phyloP scores from a whole-genome alignment of 345 rosid genomes.

The Aurinia saxatilis region DNA sequence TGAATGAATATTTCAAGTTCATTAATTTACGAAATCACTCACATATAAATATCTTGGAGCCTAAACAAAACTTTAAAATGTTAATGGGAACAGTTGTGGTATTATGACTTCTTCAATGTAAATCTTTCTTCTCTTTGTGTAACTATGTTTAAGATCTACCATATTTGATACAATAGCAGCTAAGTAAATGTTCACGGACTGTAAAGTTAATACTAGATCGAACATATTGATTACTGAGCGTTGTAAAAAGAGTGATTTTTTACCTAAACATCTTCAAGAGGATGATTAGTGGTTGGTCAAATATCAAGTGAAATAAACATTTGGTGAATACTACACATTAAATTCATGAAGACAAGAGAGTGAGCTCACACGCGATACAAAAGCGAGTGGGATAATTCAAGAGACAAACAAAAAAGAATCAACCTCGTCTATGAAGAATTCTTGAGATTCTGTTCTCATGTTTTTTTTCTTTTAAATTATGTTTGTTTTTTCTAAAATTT shows the following conservation, averaged over 20 bases:
- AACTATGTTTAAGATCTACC: neutral
- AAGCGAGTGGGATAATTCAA: neutral
- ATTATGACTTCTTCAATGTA: no score
- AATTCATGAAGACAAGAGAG: neutral
- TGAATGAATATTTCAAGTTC: no score
- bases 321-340: constrained; percentile 1
- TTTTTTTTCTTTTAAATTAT: no score
- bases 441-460: constrained; percentile 23
- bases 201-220: neutral
- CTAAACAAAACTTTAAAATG: no score
- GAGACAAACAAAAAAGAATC: constrained; percentile 20
- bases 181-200: neutral
- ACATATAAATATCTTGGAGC: no score
- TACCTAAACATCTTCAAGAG: neutral
- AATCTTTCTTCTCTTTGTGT: no score
- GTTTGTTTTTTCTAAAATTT: constrained; percentile 11
- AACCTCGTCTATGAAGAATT: constrained; percentile 30
- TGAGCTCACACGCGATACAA: neutral
- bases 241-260: neutral
- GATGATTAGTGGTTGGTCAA: neutral
- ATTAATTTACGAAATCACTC: no score
- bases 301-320: constrained; percentile 3
- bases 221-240: no score
- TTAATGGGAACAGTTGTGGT: no score
- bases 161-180: neutral